Evolutionary conservation across 495 filamentous ascomycete genomes (phyloP), one percentile per base, ranked within the genome.

Genomic region (Polyplosphaeria fusca): DNA sequence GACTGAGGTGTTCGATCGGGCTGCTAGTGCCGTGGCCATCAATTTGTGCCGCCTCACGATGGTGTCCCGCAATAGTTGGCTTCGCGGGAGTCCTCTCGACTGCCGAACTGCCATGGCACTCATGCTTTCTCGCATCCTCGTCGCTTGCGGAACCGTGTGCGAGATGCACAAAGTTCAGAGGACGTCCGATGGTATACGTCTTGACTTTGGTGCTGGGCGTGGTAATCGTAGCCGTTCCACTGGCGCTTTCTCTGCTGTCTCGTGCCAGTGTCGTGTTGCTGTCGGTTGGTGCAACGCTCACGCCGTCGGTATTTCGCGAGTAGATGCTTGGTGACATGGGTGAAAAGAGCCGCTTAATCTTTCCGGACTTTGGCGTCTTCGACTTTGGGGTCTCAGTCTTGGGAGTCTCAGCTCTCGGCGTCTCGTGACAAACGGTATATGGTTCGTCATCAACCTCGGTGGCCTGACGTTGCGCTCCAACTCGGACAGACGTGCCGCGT

Each of bases 311-410:
- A 24, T 60, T 65, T 13, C 61, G 61, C 13, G 70, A 73, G 44
- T 73, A 73, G 11, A 73, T 37, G 45, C 70, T 73, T 2, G 70
- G 70, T 5, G 70, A 73, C 14, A 73, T 26, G 13, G 52, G 61
- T 24, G 40, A 71, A n/a, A 44, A 50, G 54, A 44, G 37, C 52
- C 57, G 39, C 13, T 54, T 24, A 2, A 22, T 20, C 3, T 40
- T 22, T 16, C 1, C 14, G 52, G 40, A 14, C 59, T 32, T 13
- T 41, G 50, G 40, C 40, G 40, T 12, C n/a, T n/a, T n/a, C n/a
- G n/a, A n/a, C n/a, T n/a, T n/a, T n/a, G n/a, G n/a, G n/a, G n/a
- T n/a, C n/a, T n/a, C n/a, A 9, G 40, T 43, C 11, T 9, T 9
- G 7, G 18, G 11, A 43, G 11, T 43, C 43, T 23, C 9, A 12